Evolutionary conservation across 2,329 filamentous ascomycete genomes (phyloP).

Genomic region (Fusarium decemcellulare): DNA sequence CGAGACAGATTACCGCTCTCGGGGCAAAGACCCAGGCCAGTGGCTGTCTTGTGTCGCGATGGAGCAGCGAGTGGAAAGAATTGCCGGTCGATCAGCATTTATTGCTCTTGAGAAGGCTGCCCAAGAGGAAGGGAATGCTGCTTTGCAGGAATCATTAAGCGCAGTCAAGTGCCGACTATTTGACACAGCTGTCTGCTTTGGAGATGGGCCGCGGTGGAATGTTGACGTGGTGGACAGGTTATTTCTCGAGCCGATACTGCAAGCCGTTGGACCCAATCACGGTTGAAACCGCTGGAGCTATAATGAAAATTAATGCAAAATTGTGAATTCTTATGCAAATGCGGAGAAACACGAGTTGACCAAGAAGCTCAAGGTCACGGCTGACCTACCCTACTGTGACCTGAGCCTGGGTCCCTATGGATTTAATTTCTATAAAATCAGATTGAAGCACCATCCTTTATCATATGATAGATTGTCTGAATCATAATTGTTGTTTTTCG

Average conservation of each 20-base stretch:
- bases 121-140: background rate
- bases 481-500: too few relatives aligned
- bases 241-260: background rate
- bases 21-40: conserved; percentile 13
- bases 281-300: too few relatives aligned
- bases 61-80: conserved; percentile 15
- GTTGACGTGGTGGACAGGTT: background rate
- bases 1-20: conserved; percentile 20
- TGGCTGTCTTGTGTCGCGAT: conserved; percentile 29
- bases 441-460: too few relatives aligned
- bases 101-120: conserved; percentile 13
- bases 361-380: too few relatives aligned
- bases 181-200: conserved; percentile 31
- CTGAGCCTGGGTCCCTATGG: too few relatives aligned
- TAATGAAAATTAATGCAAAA: too few relatives aligned
- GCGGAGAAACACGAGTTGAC: too few relatives aligned
- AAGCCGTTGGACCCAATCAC: too few relatives aligned
- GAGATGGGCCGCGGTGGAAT: conserved; percentile 32
- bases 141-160: background rate
- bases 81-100: conserved; percentile 12
- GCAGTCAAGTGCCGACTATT: conserved; percentile 19
- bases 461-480: too few relatives aligned
- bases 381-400: too few relatives aligned
- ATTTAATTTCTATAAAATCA: too few relatives aligned
- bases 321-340: too few relatives aligned